These are phyloP conservation scores for Biscogniauxia sp. DNA, from an alignment of 2,329 filamentous ascomycete genomes.

Conservation along the genomic window DNA sequence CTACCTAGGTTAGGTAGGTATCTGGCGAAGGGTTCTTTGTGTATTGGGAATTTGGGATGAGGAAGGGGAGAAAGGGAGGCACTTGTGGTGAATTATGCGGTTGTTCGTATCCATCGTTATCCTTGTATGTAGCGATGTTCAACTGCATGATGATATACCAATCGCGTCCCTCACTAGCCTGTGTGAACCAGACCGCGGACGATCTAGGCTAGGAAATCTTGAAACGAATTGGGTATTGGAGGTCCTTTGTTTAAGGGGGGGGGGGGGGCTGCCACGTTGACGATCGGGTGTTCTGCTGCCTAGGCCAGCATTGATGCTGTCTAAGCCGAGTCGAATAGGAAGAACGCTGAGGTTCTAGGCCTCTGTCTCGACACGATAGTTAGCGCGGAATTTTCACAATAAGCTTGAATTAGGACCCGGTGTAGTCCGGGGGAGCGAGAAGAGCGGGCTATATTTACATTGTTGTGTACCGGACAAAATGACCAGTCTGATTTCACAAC, in stretches of 20 bases:
- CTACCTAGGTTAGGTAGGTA: too few species aligned
- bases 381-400: constrained; percentile 37
- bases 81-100: not conserved
- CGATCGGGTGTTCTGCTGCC: constrained; percentile 25
- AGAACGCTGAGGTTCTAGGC: constrained; percentile 33
- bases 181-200: constrained; percentile 1
- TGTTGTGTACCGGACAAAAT: not conserved
- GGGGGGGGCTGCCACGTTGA: constrained; percentile 40
- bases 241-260: too few species aligned
- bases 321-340: constrained; percentile 15
- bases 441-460: constrained; percentile 19
- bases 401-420: constrained; percentile 36
- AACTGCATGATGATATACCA: not conserved
- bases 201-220: constrained; percentile 12
- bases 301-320: too few species aligned
- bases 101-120: constrained; percentile 2
- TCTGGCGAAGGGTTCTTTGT: too few species aligned
- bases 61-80: too few species aligned
- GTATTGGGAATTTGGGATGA: too few species aligned
- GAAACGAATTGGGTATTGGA: too few species aligned
- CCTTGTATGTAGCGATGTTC: not conserved
- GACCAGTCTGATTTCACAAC: not conserved
- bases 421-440: constrained; percentile 29
- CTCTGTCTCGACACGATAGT: constrained; percentile 35
- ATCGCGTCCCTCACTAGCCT: not conserved